Percentiles rank a stretch among this genome's conserved stretches.
Conservation (phyloP, 2,329 filamentous ascomycete species). For the Sporothrix brunneoviolacea region DNA sequence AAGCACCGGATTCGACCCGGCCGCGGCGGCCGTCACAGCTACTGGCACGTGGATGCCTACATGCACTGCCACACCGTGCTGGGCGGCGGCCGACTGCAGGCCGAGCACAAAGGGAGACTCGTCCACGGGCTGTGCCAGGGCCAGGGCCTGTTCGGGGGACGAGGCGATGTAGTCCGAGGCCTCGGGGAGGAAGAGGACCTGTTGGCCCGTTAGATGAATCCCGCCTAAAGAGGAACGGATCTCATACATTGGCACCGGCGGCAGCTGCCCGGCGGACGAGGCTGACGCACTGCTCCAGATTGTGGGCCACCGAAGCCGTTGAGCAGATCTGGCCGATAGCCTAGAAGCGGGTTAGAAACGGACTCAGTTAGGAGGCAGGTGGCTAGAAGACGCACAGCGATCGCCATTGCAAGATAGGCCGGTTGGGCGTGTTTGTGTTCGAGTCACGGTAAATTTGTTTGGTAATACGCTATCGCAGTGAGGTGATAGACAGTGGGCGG, state of each 20-base stretch:
- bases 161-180: constrained; percentile 81
- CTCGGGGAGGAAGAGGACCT: constrained; percentile 86
- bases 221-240: too few species aligned
- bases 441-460: too few species aligned
- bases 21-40: constrained; percentile 27
- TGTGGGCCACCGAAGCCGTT: constrained; percentile 68
- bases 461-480: too few species aligned
- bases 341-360: constrained; percentile 35
- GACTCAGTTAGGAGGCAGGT: too few species aligned
- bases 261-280: constrained; percentile 66
- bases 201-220: too few species aligned
- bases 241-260: constrained; percentile 69
- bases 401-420: constrained; percentile 12
- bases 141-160: constrained; percentile 59
- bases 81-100: constrained; percentile 59
- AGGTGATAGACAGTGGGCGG: too few species aligned
- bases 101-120: constrained; percentile 70
- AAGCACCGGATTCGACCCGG: constrained; percentile 17
- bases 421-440: too few species aligned
- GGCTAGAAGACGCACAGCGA: constrained; percentile 5
- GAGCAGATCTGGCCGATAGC: constrained; percentile 88
- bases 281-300: constrained; percentile 69
- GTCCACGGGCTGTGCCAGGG: constrained; percentile 60
- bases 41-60: constrained; percentile 81
- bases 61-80: constrained; percentile 63